phyloP scores from a whole-genome alignment of 768 basidiomycete species.

The Kwoniella sp. region DNA sequence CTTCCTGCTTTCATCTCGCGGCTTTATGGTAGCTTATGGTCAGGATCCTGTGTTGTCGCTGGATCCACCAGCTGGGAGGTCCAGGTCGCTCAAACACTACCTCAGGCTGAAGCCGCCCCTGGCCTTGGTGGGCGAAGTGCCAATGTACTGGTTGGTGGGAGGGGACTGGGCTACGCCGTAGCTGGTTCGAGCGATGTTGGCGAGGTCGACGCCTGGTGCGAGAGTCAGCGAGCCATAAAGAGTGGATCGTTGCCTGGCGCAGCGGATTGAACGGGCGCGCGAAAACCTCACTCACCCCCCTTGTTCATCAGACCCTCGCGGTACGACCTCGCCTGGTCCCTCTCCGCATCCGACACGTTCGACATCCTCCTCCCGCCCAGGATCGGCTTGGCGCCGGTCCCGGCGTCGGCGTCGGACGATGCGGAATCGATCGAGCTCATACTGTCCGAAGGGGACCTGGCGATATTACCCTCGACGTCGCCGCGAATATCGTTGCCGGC shows the following conservation, averaged over 20 bases:
- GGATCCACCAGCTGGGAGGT: too few species aligned
- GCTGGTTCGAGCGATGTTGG: slow-evolving; percentile 77
- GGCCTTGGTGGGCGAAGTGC: slow-evolving; percentile 44
- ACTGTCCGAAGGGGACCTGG: slow-evolving; percentile 16
- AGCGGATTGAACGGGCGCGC: not conserved
- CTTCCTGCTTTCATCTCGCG: too few species aligned
- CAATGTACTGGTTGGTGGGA: slow-evolving; percentile 50
- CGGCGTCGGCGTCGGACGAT: too few species aligned
- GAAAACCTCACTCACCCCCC: slow-evolving; percentile 47
- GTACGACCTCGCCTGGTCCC: slow-evolving; percentile 61
- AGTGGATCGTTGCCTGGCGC: too few species aligned
- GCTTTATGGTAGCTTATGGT: too few species aligned
- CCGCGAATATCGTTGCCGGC: not conserved
- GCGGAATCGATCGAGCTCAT: slow-evolving; percentile 16
- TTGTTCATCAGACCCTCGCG: slow-evolving; percentile 65
- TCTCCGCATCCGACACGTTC: slow-evolving; percentile 62
- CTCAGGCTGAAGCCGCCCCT: slow-evolving; percentile 27
- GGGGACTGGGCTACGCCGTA: slow-evolving; percentile 58
- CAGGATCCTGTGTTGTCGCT: too few species aligned
- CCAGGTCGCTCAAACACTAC: too few species aligned
- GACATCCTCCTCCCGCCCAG: slow-evolving; percentile 44
- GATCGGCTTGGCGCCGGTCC: slow-evolving; percentile 39
- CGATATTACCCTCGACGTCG: slow-evolving; percentile 3
- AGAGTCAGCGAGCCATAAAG: not conserved
- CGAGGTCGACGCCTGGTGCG: slow-evolving; percentile 57